Conservation (phyloP, 805 yeast genomes). For the Schwanniomyces yamadae region DNA sequence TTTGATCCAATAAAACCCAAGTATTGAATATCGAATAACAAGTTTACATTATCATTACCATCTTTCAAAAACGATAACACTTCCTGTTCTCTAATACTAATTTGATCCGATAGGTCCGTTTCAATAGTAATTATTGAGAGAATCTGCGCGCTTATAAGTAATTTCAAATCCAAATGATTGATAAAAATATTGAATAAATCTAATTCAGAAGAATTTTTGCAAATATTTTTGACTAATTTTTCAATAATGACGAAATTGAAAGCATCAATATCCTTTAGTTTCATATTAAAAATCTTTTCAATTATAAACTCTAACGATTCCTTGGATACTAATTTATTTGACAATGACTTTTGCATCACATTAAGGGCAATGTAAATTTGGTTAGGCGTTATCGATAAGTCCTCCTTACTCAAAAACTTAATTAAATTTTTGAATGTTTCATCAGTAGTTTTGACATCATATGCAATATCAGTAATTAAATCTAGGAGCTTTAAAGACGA, state of each 20-base stretch:
- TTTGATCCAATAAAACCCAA: conserved; percentile 48
- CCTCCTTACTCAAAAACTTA: conserved; percentile 2
- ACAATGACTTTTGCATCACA: conserved; percentile 2
- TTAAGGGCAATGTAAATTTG: conserved; percentile 4
- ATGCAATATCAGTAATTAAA: conserved; percentile 5
- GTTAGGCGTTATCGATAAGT: conserved; percentile 2
- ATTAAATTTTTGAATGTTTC: background rate
- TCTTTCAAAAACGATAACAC: conserved; percentile 35
- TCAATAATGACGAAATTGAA: conserved; percentile 15
- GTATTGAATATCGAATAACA: conserved; percentile 39
- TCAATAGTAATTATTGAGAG: conserved; percentile 28
- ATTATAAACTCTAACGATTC: conserved; percentile 6
- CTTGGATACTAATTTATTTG: background rate
- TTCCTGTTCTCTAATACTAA: conserved; percentile 25
- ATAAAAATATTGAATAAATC: conserved; percentile 8
- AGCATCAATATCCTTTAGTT: conserved; percentile 18
- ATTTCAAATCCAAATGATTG: conserved; percentile 14
- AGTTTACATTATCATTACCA: conserved; percentile 20
- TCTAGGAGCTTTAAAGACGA: conserved; percentile 20
- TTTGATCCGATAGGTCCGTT: conserved; percentile 16
- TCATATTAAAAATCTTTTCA: conserved; percentile 14
- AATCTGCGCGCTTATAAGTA: conserved; percentile 28
- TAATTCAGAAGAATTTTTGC: background rate
- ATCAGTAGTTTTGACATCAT: background rate
- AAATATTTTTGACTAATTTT: conserved; percentile 9